These are phyloP conservation scores for Naumovozyma baii DNA, from an alignment of 805 yeast genomes.

Conservation along the genomic window DNA sequence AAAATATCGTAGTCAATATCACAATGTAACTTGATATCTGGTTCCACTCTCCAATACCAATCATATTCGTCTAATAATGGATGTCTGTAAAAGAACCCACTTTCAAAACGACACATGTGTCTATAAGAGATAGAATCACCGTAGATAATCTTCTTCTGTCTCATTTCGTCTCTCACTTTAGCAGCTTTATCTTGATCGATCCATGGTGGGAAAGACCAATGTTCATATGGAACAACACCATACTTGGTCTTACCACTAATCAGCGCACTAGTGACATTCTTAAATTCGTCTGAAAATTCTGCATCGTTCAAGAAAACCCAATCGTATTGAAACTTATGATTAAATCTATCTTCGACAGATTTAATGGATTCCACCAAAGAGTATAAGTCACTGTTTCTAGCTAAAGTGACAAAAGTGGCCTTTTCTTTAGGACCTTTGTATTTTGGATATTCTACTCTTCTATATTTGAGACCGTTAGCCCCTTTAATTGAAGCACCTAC, in stretches of 20 bases:
- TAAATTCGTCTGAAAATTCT: conserved; percentile 75
- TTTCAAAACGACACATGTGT: conserved; percentile 88
- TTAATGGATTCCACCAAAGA: conserved; percentile 55
- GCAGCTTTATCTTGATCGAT: conserved; percentile 65
- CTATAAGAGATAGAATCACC: conserved; percentile 64
- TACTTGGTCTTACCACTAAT: conserved; percentile 70
- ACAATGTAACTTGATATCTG: conserved; percentile 70
- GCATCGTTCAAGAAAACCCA: conserved; percentile 94
- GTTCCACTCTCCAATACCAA: conserved; percentile 94
- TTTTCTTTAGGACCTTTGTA: conserved; percentile 37
- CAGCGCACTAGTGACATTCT: conserved; percentile 50
- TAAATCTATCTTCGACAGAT: conserved; percentile 83
- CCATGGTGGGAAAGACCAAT: conserved; percentile 83
- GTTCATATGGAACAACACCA: conserved; percentile 72
- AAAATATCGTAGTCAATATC: conserved; percentile 75
- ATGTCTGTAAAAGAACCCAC: conserved; percentile 82
- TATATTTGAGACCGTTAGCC: conserved; percentile 9
- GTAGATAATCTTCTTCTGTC: conserved; percentile 43
- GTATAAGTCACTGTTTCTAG: conserved; percentile 65
- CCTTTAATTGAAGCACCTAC: conserved; percentile 2
- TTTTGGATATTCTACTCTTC: conserved; percentile 8
- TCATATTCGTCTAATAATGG: conserved; percentile 66
- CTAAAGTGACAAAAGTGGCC: conserved; percentile 76
- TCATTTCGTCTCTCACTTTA: conserved; percentile 44
- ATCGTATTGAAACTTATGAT: conserved; percentile 70